These are phyloP conservation scores for Celoporthe dispersa DNA, from an alignment of 2,329 filamentous ascomycete species.

Conservation along the genomic window DNA sequence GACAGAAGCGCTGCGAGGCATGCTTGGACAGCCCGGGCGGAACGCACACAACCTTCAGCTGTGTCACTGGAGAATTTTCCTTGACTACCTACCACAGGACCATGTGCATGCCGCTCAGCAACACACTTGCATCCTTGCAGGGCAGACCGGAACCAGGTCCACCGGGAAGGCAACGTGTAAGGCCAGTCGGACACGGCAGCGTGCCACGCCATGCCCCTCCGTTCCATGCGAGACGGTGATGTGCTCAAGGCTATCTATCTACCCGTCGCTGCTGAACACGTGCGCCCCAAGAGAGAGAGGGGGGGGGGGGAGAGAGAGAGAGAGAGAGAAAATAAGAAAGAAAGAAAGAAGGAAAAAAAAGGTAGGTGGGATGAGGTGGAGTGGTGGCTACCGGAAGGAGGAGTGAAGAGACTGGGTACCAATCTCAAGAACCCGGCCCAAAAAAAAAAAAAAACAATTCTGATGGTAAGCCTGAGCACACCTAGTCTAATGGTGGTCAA, in stretches of 20 bases:
- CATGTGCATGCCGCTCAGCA: neutral
- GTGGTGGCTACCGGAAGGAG: neutral
- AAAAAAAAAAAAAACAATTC: neutral
- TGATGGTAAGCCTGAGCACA: neutral
- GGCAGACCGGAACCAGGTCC: conserved; percentile 14
- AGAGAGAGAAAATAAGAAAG: no score
- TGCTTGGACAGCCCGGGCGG: conserved; percentile 15
- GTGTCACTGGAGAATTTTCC: conserved; percentile 24
- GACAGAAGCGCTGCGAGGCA: conserved; percentile 10
- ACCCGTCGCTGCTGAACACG: conserved; percentile 4
- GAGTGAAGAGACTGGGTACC: neutral
- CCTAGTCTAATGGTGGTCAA: neutral
- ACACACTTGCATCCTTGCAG: conserved; percentile 3
- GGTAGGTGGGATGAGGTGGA: neutral
- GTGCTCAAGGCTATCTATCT: neutral
- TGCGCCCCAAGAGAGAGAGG: neutral
- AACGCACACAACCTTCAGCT: conserved; percentile 21
- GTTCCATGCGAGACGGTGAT: neutral
- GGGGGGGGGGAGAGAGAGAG: no score
- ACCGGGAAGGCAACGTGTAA: conserved; percentile 22
- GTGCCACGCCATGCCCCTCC: conserved; percentile 10
- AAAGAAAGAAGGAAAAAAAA: no score
- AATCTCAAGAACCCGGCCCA: neutral
- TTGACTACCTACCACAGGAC: neutral
- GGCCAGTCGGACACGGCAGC: conserved; percentile 17